Evolutionary conservation across 1,284 basidiomycete genomes (phyloP).

Genomic region (Naganishia sp.): DNA sequence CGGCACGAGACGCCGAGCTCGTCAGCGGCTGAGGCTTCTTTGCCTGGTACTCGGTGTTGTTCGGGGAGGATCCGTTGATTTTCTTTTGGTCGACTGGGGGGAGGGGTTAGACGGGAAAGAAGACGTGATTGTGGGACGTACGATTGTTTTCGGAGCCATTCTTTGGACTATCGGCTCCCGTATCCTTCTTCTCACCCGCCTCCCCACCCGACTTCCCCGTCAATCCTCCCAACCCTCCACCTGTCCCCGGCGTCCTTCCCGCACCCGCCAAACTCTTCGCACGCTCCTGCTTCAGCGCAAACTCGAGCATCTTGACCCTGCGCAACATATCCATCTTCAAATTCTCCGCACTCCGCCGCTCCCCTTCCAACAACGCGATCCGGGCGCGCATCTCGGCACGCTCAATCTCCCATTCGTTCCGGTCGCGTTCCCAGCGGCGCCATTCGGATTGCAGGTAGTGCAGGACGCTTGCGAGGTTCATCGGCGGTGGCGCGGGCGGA

Average conservation of each 20-base stretch:
- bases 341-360: conserved; percentile 93
- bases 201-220: conserved; percentile 6
- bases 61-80: neutral
- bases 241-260: conserved; percentile 32
- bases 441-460: conserved; percentile 98
- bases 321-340: conserved; percentile 93
- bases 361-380: conserved; percentile 95
- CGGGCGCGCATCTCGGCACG: conserved; percentile 95
- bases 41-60: neutral
- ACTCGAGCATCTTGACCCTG: conserved; percentile 98
- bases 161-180: conserved; percentile 4
- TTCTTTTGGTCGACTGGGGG: conserved; percentile 1
- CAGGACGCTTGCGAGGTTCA: conserved; percentile 88
- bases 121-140: neutral
- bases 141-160: neutral
- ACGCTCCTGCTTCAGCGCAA: conserved; percentile 88
- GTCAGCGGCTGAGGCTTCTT: conserved; percentile 28
- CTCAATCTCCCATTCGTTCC: conserved; percentile 99
- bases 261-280: conserved; percentile 71
- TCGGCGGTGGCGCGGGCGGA: conserved; percentile 66
- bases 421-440: conserved; percentile 91
- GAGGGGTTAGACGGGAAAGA: neutral
- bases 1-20: conserved; percentile 33
- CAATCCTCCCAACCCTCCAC: neutral
- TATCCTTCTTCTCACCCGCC: conserved; percentile 10